Conservation (phyloP, 148 eudicot species). For the Chenopodium album region DNA sequence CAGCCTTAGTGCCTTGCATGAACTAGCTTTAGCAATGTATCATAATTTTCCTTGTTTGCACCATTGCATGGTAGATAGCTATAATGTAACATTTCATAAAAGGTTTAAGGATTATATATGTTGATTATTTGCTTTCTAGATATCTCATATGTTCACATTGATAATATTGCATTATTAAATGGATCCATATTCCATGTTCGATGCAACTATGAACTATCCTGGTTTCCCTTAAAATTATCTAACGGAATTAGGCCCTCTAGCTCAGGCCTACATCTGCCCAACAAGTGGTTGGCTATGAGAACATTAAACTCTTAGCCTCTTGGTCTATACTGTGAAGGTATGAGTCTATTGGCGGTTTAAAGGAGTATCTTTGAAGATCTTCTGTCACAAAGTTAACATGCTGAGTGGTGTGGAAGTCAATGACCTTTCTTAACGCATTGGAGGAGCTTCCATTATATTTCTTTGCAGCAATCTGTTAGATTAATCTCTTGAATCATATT, state of each 20-base stretch:
- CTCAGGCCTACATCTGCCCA: neutral
- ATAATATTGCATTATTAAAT: neutral
- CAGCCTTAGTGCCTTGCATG: neutral
- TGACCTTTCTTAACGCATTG: neutral
- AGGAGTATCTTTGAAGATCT: neutral
- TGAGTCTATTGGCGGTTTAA: neutral
- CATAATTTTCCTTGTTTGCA: neutral
- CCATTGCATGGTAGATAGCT: neutral
- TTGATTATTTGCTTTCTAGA: neutral
- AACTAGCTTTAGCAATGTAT: neutral
- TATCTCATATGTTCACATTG: neutral
- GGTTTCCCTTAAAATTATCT: neutral
- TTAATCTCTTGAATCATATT: neutral
- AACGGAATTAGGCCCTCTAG: neutral
- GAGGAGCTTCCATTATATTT: neutral
- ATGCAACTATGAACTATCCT: neutral
- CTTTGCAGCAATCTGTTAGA: neutral
- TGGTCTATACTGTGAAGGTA: neutral
- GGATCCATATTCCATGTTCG: neutral
- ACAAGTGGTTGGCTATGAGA: neutral
- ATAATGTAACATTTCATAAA: neutral
- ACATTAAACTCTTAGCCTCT: neutral
- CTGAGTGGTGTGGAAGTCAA: neutral
- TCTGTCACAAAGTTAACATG: neutral
- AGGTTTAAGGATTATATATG: neutral